Evolutionary conservation across 352 stramenopile genomes (phyloP).

Genomic region (Phytophthora macrochlamydospora): DNA sequence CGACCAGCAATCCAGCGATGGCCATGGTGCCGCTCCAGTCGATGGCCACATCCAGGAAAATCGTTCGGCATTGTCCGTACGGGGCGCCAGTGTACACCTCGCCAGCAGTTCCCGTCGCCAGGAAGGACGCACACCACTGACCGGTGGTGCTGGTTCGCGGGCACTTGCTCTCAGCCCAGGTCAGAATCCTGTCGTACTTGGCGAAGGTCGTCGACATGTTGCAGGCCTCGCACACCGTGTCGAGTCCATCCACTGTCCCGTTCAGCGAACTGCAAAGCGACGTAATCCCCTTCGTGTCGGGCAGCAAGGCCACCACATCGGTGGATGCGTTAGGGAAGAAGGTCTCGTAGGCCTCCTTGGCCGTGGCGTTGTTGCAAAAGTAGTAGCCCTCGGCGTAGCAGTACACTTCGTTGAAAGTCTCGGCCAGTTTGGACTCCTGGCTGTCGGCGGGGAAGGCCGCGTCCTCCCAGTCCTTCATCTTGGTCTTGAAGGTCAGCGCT

Average conservation of each 20-base stretch:
- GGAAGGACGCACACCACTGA: slow-evolving; percentile 67
- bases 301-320: slow-evolving; percentile 46
- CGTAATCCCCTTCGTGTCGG: slow-evolving; percentile 63
- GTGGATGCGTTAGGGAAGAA: slow-evolving; percentile 64
- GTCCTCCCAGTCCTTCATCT: slow-evolving; percentile 65
- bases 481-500: slow-evolving; percentile 75
- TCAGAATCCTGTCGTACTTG: slow-evolving; percentile 73
- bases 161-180: slow-evolving; percentile 71
- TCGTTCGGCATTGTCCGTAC: slow-evolving; percentile 72
- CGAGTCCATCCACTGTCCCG: slow-evolving; percentile 35
- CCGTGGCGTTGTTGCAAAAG: slow-evolving; percentile 83
- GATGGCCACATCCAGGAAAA: slow-evolving; percentile 69
- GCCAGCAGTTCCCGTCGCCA: slow-evolving; percentile 47
- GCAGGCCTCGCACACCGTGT: slow-evolving; percentile 61
- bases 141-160: slow-evolving; percentile 50
- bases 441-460: slow-evolving; percentile 55
- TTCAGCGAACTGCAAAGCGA: slow-evolving; percentile 53
- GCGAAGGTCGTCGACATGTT: slow-evolving; percentile 56
- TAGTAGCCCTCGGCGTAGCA: slow-evolving; percentile 86
- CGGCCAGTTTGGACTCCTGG: slow-evolving; percentile 62
- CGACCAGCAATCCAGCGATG: slow-evolving; percentile 54
- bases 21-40: slow-evolving; percentile 68
- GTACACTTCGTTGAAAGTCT: slow-evolving; percentile 83
- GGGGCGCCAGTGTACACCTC: slow-evolving; percentile 68
- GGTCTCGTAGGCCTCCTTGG: slow-evolving; percentile 53